Evolutionary conservation across 1,139 yeast species (phyloP), one percentile per base, ranked within the genome.

Genomic region (Saccharomycopsis hybrid): DNA sequence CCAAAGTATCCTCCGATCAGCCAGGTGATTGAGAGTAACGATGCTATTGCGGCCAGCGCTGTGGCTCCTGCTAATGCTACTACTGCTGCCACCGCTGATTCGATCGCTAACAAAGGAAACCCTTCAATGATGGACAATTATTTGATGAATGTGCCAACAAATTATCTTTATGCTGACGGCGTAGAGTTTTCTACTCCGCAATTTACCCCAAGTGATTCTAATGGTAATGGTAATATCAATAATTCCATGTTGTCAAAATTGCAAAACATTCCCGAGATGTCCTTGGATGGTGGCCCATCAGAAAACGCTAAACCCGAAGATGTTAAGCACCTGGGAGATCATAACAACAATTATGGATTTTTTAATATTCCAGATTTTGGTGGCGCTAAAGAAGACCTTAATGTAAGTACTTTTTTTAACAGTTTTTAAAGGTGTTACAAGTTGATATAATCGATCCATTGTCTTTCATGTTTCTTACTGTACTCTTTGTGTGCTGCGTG

Each of bases 181-280:
- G 84, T 81, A n/a, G 85, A 80, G 65, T 82, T 82, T 56, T 76
- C 84, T 4, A 82, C 88, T 1, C 88, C 88, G 2, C 86, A 81
- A 60, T 64, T 80, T 53, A 60, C 72, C 35, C 81, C 85, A 5
- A 57, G 68, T 42, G 69, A 66, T 49, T 78, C 73, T 53, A 29
- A 29, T 9, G 29, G 18, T 18, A n/a, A 40, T 45, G 5, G 8
- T 30, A 24, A 32, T 2, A 24, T n/a, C n/a, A 27, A 2, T 25
- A 29, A 38, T 25, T 9, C 7, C 8, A 11, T 24, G 33, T 5
- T 36, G 7, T 24, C 39, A 7, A 45, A 41, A 41, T 18, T 49
- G 4, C 28, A 27, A 28, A 41, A 36, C 38, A 47, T 50, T 41
- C 53, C 51, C 1, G 47, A 43, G 29, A 29, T 50, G 4, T 40